A percentile compares a stretch with the other conserved stretches of the same genome.
These are phyloP conservation scores for Chrysoporthe deuterocubensis DNA, from an alignment of 2,329 filamentous ascomycete species.

Conservation along the genomic window DNA sequence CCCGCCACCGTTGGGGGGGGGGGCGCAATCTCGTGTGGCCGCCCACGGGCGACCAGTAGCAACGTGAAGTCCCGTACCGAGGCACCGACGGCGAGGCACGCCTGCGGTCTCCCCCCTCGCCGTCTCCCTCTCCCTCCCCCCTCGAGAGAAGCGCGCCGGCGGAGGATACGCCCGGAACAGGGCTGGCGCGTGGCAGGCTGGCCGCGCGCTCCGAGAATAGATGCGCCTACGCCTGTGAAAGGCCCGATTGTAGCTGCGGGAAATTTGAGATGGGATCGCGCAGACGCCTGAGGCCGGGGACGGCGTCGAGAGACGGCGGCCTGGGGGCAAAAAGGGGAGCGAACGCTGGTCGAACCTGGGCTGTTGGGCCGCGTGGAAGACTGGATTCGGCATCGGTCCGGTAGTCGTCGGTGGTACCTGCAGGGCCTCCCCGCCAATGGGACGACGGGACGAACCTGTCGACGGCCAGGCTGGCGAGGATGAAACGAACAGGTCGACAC, in stretches of 20 bases:
- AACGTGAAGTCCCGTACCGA: background rate
- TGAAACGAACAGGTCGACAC: slow-evolving; percentile 7
- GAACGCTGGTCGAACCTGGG: background rate
- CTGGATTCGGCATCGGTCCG: slow-evolving; percentile 15
- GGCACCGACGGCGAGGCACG: background rate
- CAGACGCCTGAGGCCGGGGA: background rate
- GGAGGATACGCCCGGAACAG: background rate
- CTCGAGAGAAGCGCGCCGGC: background rate
- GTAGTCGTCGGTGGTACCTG: slow-evolving; percentile 13
- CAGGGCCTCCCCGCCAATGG: slow-evolving; percentile 12
- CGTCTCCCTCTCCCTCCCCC: background rate
- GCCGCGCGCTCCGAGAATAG: background rate
- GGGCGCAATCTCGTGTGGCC: background rate
- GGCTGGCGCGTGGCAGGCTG: background rate
- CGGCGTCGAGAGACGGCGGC: background rate
- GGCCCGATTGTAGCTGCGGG: background rate
- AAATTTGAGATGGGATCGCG: background rate
- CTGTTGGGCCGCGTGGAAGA: background rate
- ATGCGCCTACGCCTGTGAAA: background rate
- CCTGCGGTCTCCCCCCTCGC: background rate
- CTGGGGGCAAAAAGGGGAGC: slow-evolving; percentile 10
- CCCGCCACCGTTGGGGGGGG: too few species aligned
- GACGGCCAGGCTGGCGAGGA: background rate
- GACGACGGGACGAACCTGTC: slow-evolving; percentile 2
- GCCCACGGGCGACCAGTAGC: background rate